A percentile compares a stretch with the other conserved stretches of the same genome.
Evolutionary conservation across 306 rosid genomes (phyloP).

Genomic region (Lithocarpus polystachyus): DNA sequence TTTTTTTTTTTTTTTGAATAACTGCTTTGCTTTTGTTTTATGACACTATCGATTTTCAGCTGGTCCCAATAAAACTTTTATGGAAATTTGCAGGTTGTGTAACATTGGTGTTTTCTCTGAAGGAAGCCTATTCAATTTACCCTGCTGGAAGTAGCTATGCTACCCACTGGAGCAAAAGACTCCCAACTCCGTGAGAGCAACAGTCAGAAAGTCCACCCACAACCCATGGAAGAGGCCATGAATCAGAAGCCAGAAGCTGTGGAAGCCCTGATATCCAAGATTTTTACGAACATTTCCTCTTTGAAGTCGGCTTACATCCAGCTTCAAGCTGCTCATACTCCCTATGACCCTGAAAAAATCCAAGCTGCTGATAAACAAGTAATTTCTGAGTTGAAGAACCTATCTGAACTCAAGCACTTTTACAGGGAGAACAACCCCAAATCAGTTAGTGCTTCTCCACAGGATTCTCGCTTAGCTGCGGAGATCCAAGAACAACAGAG

Average conservation of each 20-base stretch:
- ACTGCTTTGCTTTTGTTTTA: not conserved
- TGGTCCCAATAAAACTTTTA: constrained; percentile 30
- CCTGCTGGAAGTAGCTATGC: constrained; percentile 80
- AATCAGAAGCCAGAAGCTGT: constrained; percentile 94
- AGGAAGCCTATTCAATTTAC: constrained; percentile 40
- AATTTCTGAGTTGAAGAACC: constrained; percentile 82
- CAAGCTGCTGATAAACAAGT: constrained; percentile 92
- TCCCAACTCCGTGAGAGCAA: constrained; percentile 90
- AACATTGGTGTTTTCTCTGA: constrained; percentile 39
- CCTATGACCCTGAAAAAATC: constrained; percentile 94
- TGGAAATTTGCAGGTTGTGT: constrained; percentile 50
- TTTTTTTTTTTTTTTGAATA: not conserved
- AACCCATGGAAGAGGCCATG: constrained; percentile 98
- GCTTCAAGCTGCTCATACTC: constrained; percentile 98
- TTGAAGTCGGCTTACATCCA: constrained; percentile 92
- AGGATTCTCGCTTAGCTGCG: constrained; percentile 97
- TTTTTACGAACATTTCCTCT: constrained; percentile 81
- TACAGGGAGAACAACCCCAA: constrained; percentile 96
- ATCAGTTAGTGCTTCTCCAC: constrained; percentile 87
- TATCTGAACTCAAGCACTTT: constrained; percentile 95
- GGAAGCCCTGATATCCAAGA: constrained; percentile 73
- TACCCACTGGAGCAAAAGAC: constrained; percentile 85
- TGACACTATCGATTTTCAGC: constrained; percentile 17
- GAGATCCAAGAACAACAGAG: constrained; percentile 99
- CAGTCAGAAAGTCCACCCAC: constrained; percentile 96